A percentile compares a stretch with the other conserved stretches of the same genome.
Conservation (phyloP, 495 filamentous ascomycete species). For the Hypomontagnella monticulosa region DNA sequence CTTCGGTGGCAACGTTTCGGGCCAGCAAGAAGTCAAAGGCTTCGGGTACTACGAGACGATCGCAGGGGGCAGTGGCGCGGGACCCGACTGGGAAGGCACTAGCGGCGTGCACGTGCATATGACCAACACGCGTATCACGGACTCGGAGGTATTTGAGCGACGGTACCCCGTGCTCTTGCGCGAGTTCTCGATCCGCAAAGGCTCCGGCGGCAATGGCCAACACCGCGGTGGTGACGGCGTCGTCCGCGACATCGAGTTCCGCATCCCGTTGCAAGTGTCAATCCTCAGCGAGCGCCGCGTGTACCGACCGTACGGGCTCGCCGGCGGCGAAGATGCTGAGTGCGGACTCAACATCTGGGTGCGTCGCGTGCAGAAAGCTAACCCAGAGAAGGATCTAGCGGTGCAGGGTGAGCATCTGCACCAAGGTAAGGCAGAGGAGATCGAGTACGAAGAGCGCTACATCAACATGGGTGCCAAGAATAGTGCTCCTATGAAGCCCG, state of each 20-base stretch:
- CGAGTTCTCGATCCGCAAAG: conserved; percentile 78
- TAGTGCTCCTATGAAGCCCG: conserved; percentile 83
- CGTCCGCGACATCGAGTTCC: conserved; percentile 92
- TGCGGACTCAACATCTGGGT: conserved; percentile 91
- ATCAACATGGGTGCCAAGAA: conserved; percentile 96
- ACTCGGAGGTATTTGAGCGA: conserved; percentile 94
- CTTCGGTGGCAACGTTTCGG: conserved; percentile 81
- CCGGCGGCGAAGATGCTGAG: conserved; percentile 82
- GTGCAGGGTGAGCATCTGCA: conserved; percentile 42
- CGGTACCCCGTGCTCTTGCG: conserved; percentile 89
- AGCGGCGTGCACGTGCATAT: conserved; percentile 94
- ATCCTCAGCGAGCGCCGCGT: conserved; percentile 90
- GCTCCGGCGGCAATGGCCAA: conserved; percentile 76
- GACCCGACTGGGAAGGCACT: conserved; percentile 86
- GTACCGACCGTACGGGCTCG: conserved; percentile 87
- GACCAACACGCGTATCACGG: conserved; percentile 99
- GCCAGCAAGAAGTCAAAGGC: conserved; percentile 68
- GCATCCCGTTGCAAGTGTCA: conserved; percentile 84
- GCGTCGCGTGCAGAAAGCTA: conserved; percentile 65
- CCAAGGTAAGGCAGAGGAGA: conserved; percentile 42
- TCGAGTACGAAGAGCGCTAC: conserved; percentile 68
- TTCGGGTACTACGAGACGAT: conserved; percentile 99
- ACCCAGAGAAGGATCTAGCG: conserved; percentile 55
- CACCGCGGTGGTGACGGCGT: conserved; percentile 91
- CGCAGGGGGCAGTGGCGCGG: conserved; percentile 90